Evolutionary conservation across 805 yeast species (phyloP).

Genomic region (Nakazawaea holstii): DNA sequence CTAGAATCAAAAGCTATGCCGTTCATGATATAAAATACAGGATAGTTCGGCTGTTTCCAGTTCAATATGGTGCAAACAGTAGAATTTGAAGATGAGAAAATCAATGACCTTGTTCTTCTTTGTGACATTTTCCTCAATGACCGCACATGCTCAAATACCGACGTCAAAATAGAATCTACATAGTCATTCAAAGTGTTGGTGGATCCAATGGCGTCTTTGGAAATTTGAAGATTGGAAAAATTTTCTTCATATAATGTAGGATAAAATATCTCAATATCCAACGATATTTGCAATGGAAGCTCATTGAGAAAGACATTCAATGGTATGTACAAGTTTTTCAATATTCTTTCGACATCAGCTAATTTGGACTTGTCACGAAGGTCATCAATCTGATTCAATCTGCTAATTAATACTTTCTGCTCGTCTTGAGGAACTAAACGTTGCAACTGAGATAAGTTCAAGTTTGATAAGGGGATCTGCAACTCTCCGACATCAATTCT

Average conservation of each 20-base stretch:
- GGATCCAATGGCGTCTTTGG: conserved; percentile 15
- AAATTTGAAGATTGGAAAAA: conserved; percentile 20
- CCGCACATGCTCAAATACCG: conserved; percentile 74
- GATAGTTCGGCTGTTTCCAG: conserved; percentile 98
- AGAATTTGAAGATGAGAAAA: conserved; percentile 83
- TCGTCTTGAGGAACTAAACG: conserved; percentile 15
- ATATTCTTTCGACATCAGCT: conserved; percentile 34
- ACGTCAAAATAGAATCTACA: conserved; percentile 67
- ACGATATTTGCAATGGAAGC: conserved; percentile 54
- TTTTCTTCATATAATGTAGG: conserved; percentile 49
- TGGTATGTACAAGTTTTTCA: conserved; percentile 49
- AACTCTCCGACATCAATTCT: conserved; percentile 44
- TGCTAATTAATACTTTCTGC: not conserved
- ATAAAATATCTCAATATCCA: conserved; percentile 70
- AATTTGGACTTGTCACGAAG: conserved; percentile 29
- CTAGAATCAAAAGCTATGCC: conserved; percentile 40
- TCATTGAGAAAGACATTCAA: conserved; percentile 52
- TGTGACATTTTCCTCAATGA: conserved; percentile 28
- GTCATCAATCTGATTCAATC: conserved; percentile 14
- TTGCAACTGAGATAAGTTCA: conserved; percentile 41
- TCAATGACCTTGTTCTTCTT: conserved; percentile 51
- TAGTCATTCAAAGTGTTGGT: conserved; percentile 53
- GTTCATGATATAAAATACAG: conserved; percentile 81
- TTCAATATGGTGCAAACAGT: conserved; percentile 88
- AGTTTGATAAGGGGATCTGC: conserved; percentile 54